Evolutionary conservation across 495 filamentous ascomycete genomes (phyloP).

Genomic region (Alectoria sarmentosa): DNA sequence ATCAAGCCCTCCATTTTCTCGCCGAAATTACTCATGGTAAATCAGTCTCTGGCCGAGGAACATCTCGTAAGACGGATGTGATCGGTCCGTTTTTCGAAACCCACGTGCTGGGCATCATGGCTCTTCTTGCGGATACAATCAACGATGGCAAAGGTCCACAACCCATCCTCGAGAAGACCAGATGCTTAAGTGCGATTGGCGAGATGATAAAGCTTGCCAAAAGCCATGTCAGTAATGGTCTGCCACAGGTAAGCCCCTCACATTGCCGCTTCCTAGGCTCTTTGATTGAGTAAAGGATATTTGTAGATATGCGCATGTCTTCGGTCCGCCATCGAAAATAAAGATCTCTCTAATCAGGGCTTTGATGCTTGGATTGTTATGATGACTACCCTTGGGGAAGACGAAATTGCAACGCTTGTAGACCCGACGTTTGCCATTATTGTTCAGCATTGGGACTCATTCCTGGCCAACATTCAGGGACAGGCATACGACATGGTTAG

Average conservation of each 20-base stretch:
- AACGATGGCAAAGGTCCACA: conserved; percentile 58
- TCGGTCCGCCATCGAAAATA: conserved; percentile 68
- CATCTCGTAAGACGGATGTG: conserved; percentile 45
- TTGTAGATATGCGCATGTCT: conserved; percentile 76
- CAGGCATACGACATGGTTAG: conserved; percentile 54
- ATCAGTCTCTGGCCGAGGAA: conserved; percentile 36
- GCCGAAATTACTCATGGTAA: conserved; percentile 56
- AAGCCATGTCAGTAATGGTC: conserved; percentile 61
- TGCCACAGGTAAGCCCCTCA: conserved; percentile 64
- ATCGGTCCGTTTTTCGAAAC: conserved; percentile 73
- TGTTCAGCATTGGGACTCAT: conserved; percentile 65
- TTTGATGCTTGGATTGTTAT: conserved; percentile 80
- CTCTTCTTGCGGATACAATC: conserved; percentile 71
- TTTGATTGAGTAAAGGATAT: conserved; percentile 8
- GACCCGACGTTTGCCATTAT: conserved; percentile 86
- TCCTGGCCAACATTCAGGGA: conserved; percentile 52
- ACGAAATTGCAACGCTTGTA: conserved; percentile 69
- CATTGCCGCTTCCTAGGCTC: conserved; percentile 17
- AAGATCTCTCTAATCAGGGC: conserved; percentile 64
- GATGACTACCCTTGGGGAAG: conserved; percentile 62
- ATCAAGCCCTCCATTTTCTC: conserved; percentile 60
- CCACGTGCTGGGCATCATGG: conserved; percentile 83
- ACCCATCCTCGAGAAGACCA: conserved; percentile 58
- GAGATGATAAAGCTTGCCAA: conserved; percentile 76
- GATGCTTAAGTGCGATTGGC: conserved; percentile 73